Evolutionary conservation across 306 rosid genomes (phyloP).

Genomic region (Cicer pinnatifidum): DNA sequence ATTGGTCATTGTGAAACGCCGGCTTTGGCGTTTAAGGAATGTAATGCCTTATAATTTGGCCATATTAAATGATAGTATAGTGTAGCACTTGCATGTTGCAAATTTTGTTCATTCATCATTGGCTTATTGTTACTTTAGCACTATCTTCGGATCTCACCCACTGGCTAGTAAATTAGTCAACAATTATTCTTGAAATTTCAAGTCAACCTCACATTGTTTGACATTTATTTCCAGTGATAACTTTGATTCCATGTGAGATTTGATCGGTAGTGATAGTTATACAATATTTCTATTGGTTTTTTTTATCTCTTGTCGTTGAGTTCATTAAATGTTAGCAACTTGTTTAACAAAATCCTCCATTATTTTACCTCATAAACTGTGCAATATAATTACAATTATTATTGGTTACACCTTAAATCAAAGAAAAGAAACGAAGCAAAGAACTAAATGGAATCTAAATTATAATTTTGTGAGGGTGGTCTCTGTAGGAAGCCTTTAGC

Average conservation of each 20-base stretch:
- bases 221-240: not conserved
- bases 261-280: not conserved
- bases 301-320: not conserved
- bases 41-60: conserved; percentile 16
- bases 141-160: conserved; percentile 43
- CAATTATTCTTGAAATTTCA: conserved; percentile 9
- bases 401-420: conserved; percentile 26
- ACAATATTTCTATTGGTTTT: not conserved
- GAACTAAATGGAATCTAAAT: not conserved
- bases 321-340: not conserved
- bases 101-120: conserved; percentile 18
- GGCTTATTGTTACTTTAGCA: conserved; percentile 34
- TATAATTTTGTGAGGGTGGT: conserved; percentile 32
- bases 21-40: conserved; percentile 42
- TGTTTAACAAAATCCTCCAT: not conserved
- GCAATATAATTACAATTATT: conserved; percentile 40
- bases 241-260: conserved; percentile 39
- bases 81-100: conserved; percentile 33
- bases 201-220: conserved; percentile 29
- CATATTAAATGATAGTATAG: conserved; percentile 10
- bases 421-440: conserved; percentile 16
- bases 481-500: conserved; percentile 64
- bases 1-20: conserved; percentile 50
- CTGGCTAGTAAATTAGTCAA: conserved; percentile 8
- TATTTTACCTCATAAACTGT: conserved; percentile 3